phyloP scores from a whole-genome alignment of 176 grass and related monocot species.

The Carex myosuroides region DNA sequence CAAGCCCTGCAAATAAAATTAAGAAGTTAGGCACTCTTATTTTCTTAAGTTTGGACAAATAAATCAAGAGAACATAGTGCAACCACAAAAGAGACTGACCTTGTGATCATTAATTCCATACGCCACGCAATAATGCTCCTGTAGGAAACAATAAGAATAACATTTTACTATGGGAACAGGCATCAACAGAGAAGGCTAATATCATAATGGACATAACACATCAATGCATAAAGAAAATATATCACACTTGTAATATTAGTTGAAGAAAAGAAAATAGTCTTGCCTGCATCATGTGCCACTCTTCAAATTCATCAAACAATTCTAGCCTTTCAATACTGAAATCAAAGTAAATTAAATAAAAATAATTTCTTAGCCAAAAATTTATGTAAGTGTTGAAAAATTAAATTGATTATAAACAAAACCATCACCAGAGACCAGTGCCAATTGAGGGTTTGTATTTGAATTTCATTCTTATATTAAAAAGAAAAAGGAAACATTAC shows the following conservation, averaged over 20 bases:
- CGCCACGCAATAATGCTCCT: conserved; percentile 96
- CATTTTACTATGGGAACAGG: neutral
- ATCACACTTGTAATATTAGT: neutral
- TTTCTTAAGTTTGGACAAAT: neutral
- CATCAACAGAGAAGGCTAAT: neutral
- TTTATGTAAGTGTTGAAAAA: neutral
- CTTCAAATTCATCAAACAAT: conserved; percentile 97
- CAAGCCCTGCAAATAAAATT: conserved; percentile 44
- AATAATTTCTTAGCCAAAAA: neutral
- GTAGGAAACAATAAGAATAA: conserved; percentile 24
- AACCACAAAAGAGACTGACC: conserved; percentile 34
- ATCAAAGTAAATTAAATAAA: conserved; percentile 18
- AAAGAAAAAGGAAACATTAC: conserved; percentile 35
- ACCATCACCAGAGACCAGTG: neutral
- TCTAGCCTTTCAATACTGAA: conserved; percentile 86
- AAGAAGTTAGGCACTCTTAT: neutral
- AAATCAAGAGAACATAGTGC: neutral
- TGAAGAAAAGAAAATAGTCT: conserved; percentile 11
- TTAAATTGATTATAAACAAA: neutral
- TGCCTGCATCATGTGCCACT: conserved; percentile 99
- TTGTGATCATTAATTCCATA: conserved; percentile 69
- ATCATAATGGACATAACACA: neutral
- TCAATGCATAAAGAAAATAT: neutral
- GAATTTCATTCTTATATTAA: conserved; percentile 1
- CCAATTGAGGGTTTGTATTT: neutral